These are phyloP conservation scores for Arthrobotrys sphaeroides DNA, from an alignment of 2,329 filamentous ascomycete genomes.

Conservation along the genomic window DNA sequence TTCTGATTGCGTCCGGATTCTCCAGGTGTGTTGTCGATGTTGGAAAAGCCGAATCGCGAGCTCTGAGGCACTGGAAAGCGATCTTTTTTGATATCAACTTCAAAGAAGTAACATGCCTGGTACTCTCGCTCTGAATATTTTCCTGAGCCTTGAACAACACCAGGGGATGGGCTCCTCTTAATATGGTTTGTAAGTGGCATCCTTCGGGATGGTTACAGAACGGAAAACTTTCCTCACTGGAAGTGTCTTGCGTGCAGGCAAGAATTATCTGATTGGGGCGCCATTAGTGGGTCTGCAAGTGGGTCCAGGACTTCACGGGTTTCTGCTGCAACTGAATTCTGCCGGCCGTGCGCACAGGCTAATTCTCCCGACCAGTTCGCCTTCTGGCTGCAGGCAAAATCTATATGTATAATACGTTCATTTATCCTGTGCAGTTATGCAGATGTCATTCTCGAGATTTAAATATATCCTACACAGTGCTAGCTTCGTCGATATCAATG, in stretches of 20 bases:
- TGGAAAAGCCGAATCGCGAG: constrained; percentile 10
- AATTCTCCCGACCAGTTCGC: constrained; percentile 19
- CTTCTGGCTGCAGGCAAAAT: background rate
- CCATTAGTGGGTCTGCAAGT: constrained; percentile 25
- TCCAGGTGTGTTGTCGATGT: constrained; percentile 25
- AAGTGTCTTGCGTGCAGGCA: constrained; percentile 24
- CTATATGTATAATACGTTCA: background rate
- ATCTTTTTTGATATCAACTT: constrained; percentile 21
- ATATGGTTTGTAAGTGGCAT: constrained; percentile 16
- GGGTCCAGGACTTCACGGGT: constrained; percentile 25
- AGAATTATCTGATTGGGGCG: constrained; percentile 32
- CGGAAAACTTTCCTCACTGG: background rate
- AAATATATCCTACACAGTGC: background rate
- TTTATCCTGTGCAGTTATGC: background rate
- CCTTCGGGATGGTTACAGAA: constrained; percentile 10
- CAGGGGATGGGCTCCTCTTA: constrained; percentile 40
- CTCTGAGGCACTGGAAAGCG: constrained; percentile 19
- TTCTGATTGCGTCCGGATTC: background rate
- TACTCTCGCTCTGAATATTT: background rate
- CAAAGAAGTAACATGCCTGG: constrained; percentile 16
- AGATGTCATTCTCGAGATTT: background rate
- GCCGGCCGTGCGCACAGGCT: constrained; percentile 46
- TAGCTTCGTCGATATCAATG: background rate
- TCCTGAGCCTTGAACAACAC: background rate
- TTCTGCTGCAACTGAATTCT: constrained; percentile 32